Evolutionary conservation across 2,329 filamentous ascomycete genomes (phyloP), one percentile per base, ranked within the genome.

Genomic region (Pezicula rhizophila): DNA sequence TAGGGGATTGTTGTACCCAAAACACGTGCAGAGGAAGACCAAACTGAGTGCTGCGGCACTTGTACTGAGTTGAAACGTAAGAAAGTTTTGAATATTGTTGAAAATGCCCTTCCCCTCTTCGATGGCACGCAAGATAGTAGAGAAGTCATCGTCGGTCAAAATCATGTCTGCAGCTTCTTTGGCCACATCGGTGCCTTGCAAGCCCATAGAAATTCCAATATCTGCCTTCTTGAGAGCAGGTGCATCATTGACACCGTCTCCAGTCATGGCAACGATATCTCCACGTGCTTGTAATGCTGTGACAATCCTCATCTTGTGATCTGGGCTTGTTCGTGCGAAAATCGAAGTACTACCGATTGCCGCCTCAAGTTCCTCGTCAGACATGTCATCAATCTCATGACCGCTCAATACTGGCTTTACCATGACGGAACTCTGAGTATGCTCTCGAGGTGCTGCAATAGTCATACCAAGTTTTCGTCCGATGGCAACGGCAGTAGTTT

Each of bases 101-200:
- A 99, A 99, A 59, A 99, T 99, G 48, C 91, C 93, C 69, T 99
- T 99, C 69, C 93, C 95, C 71, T 99, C 93, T 67, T 99, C 93
- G 53, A 99, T 99, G 26, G 93, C 93, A 51, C 84, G 87, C 10
- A 99, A 77, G 54, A 99, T 99, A 5, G 89, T 93, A 0, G 86
- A 88, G 66, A 95, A 93, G 67, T 93, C 87, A 66, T 95, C 89
- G 58, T 93, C 87, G 0, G 88, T 93, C 46, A 95, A 71, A 55
- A 95, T 92, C 89, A 95, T 95, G 63, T 93, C 89, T n/a, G 89
- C 84, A 8, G 89, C 89, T 67, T 93, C 93, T 71, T 99, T 99
- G 54, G 93, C 93, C 37, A 99, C 93, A 63, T 99, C 93, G 2
- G 93, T 99, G 33, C 93, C 93, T 47, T 96, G 80, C 54, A 85